Conservation (phyloP, 495 filamentous ascomycete species). For the Poronia punctata region DNA sequence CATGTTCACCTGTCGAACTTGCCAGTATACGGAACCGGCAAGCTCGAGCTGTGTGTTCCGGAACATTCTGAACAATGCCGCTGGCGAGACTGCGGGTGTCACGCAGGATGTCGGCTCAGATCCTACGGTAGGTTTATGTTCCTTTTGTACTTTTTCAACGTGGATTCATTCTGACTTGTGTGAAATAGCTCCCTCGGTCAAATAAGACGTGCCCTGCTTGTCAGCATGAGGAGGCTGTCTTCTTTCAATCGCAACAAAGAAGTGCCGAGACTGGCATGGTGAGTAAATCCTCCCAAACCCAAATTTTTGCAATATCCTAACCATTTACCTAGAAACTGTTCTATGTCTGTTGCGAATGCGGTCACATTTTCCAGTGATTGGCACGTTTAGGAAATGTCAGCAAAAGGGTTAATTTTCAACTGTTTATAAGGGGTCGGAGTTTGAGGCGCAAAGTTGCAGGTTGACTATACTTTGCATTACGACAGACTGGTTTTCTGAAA, state of each 20-base stretch:
- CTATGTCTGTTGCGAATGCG: conserved; percentile 90
- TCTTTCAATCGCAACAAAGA: conserved; percentile 97
- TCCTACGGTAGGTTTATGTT: conserved; percentile 80
- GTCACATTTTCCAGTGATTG: conserved; percentile 66
- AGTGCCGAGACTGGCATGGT: conserved; percentile 98
- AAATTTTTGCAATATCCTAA: too few relatives aligned
- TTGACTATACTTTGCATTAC: too few relatives aligned
- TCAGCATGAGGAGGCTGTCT: conserved; percentile 80
- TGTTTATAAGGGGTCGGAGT: too few relatives aligned
- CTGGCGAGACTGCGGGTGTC: conserved; percentile 92
- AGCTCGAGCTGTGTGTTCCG: conserved; percentile 82
- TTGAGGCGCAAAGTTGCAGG: too few relatives aligned
- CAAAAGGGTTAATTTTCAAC: conserved; percentile 15
- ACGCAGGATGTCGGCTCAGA: conserved; percentile 93
- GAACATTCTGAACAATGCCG: conserved; percentile 79
- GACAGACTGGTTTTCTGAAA: too few relatives aligned
- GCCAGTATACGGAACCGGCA: conserved; percentile 81
- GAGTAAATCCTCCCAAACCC: too few relatives aligned
- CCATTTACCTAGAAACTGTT: conserved; percentile 72
- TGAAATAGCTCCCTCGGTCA: conserved; percentile 82
- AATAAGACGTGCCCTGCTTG: conserved; percentile 78
- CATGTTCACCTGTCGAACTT: conserved; percentile 71
- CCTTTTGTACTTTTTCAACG: too few relatives aligned
- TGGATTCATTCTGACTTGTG: conserved; percentile 21
- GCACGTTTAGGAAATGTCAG: not conserved